A percentile compares a stretch with the other conserved stretches of the same genome.
Evolutionary conservation across 2,329 filamentous ascomycete genomes (phyloP).

Genomic region (Rhinocladiella mackenziei): DNA sequence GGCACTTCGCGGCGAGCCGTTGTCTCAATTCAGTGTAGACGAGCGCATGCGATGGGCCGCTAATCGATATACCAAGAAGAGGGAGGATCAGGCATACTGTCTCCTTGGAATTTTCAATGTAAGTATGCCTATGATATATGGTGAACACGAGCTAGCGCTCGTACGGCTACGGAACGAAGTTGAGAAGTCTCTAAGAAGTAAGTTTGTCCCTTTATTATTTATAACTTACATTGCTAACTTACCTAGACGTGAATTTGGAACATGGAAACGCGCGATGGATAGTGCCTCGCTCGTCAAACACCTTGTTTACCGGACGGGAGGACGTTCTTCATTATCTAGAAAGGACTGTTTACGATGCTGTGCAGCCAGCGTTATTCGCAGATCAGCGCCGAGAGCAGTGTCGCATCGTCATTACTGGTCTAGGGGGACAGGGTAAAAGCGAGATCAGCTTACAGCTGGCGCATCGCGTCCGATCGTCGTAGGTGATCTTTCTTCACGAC

Average conservation of each 20-base stretch:
- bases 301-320: conserved; percentile 29
- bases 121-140: conserved; percentile 33
- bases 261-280: no score
- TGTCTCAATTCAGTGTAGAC: neutral
- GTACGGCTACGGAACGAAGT: conserved; percentile 26
- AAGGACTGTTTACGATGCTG: conserved; percentile 9
- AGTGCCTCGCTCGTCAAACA: conserved; percentile 26
- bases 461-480: conserved; percentile 28
- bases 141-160: conserved; percentile 30
- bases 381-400: conserved; percentile 24
- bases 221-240: no score
- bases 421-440: conserved; percentile 35
- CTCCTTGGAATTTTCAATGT: conserved; percentile 32
- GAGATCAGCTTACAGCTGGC: conserved; percentile 34
- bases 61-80: conserved; percentile 23
- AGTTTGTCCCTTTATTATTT: no score
- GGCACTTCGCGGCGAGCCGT: conserved; percentile 4
- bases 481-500: conserved; percentile 4
- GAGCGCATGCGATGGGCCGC: conserved; percentile 27
- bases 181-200: no score
- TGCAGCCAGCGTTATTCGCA: neutral
- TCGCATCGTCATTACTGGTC: conserved; percentile 32
- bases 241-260: no score
- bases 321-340: conserved; percentile 23
- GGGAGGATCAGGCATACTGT: conserved; percentile 17